A percentile compares a stretch with the other conserved stretches of the same genome.
These are phyloP conservation scores for Isabelozyma heimii DNA, from an alignment of 805 yeast genomes.

Conservation along the genomic window DNA sequence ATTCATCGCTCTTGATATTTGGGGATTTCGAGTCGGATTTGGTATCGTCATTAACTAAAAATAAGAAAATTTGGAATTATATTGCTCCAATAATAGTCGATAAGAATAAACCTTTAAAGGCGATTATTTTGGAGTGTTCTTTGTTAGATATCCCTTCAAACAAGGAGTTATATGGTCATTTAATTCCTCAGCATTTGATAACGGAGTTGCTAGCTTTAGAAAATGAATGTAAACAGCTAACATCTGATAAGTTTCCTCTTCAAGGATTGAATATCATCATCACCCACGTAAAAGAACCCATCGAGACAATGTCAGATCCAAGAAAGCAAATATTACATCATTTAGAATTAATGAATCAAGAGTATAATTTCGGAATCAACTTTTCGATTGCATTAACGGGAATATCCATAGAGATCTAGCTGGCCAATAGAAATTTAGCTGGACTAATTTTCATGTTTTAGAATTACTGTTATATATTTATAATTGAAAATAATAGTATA, in stretches of 20 bases:
- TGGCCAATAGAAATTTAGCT: background rate
- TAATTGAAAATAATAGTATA: background rate
- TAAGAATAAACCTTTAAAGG: slow-evolving; percentile 35
- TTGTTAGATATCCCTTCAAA: slow-evolving; percentile 31
- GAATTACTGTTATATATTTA: background rate
- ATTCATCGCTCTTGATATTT: slow-evolving; percentile 54
- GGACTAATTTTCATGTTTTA: background rate
- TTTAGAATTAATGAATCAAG: slow-evolving; percentile 38
- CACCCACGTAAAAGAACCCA: slow-evolving; percentile 47
- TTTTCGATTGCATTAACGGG: slow-evolving; percentile 60
- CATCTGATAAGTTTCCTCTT: slow-evolving; percentile 29
- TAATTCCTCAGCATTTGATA: slow-evolving; percentile 65
- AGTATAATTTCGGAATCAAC: slow-evolving; percentile 37
- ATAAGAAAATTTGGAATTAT: slow-evolving; percentile 52
- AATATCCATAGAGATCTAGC: slow-evolving; percentile 28
- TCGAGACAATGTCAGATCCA: slow-evolving; percentile 60
- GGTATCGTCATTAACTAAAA: slow-evolving; percentile 36
- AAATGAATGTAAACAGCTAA: slow-evolving; percentile 9
- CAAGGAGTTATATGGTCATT: slow-evolving; percentile 68
- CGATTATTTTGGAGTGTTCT: slow-evolving; percentile 79
- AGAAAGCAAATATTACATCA: slow-evolving; percentile 50
- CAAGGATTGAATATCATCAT: slow-evolving; percentile 47
- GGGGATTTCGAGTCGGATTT: slow-evolving; percentile 83
- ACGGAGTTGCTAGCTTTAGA: slow-evolving; percentile 46
- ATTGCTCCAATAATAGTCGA: slow-evolving; percentile 46